Evolutionary conservation across 2,329 filamentous ascomycete genomes (phyloP), one percentile per base, ranked within the genome.

Genomic region (Penicillium sclerotiorum): DNA sequence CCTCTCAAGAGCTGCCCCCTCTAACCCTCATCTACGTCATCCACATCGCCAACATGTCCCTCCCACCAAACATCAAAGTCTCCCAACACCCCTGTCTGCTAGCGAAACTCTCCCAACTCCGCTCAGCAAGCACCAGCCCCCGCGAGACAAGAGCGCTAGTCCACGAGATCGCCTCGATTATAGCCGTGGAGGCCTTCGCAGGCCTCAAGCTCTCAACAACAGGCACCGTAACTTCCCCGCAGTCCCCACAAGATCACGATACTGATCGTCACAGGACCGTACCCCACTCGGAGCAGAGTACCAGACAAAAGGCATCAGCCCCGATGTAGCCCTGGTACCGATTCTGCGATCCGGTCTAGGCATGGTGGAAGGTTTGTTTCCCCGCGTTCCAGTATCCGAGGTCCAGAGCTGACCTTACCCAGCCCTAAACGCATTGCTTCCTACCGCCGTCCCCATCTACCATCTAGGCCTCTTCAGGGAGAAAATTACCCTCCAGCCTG

Each of bases 391-490:
- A 35, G 15, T 8, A 1, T 32, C 20, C 15, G 20, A 20, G 8
- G 21, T 18, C 35, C 21, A 23, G 12, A 38, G 13, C 36, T 38
- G 23, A 38, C 36, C 12, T 8, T 12, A n/a, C 12, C 18, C 27
- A 88, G 88, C 90, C 21, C 77, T 96, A 36, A 87, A 93, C 75
- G 86, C 85, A 22, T 80, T 97, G 63, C 89, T 97, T 51, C 92
- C 93, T 15, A 68, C 73, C 30, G 82, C 90, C 12, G 88, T 93
- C 25, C 87, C 91, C 6, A 83, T 96, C 57, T 91, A 97, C 76
- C 93, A 97, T 70, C 87, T 97, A 7, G 93, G 94, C 59, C 87
- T 97, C 66, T 97, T 93, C 80, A 90, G 93, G 65, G 92, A 96
- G 69, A 90, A 88, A 49, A 84, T 84, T 45, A 91, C 89, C 27